Evolutionary conservation across 768 basidiomycete genomes (phyloP).

Genomic region (Russula foetens): DNA sequence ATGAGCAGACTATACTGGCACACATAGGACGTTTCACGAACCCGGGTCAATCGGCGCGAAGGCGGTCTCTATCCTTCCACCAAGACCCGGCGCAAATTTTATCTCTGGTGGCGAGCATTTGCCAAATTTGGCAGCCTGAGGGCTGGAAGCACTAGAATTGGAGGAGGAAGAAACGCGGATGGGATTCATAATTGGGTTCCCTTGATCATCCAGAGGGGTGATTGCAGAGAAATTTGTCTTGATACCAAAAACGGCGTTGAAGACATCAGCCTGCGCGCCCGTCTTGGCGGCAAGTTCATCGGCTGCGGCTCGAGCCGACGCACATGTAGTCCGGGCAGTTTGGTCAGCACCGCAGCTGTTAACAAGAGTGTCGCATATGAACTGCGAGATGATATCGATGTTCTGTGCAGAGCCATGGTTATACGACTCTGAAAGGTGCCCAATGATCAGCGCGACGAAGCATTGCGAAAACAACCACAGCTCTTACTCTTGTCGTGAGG

Average conservation of each 20-base stretch:
- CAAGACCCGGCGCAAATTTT: conserved; percentile 46
- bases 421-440: conserved; percentile 25
- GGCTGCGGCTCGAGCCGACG: conserved; percentile 28
- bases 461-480: neutral
- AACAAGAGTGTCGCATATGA: conserved; percentile 48
- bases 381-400: conserved; percentile 49
- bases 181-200: conserved; percentile 25
- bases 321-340: conserved; percentile 45
- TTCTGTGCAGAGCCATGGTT: conserved; percentile 53
- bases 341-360: conserved; percentile 48
- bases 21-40: conserved; percentile 2
- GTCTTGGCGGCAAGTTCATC: conserved; percentile 24
- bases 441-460: conserved; percentile 29
- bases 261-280: conserved; percentile 26
- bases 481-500: conserved; percentile 39
- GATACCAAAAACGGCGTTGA: conserved; percentile 51
- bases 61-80: conserved; percentile 45
- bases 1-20: neutral
- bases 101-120: conserved; percentile 49
- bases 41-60: conserved; percentile 40
- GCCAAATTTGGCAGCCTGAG: conserved; percentile 45
- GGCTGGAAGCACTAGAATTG: neutral
- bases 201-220: conserved; percentile 39
- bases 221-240: conserved; percentile 25
- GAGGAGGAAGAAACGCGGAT: neutral